These are phyloP conservation scores for Vanilla planifolia DNA, from an alignment of 106 monocot species.

Conservation along the genomic window DNA sequence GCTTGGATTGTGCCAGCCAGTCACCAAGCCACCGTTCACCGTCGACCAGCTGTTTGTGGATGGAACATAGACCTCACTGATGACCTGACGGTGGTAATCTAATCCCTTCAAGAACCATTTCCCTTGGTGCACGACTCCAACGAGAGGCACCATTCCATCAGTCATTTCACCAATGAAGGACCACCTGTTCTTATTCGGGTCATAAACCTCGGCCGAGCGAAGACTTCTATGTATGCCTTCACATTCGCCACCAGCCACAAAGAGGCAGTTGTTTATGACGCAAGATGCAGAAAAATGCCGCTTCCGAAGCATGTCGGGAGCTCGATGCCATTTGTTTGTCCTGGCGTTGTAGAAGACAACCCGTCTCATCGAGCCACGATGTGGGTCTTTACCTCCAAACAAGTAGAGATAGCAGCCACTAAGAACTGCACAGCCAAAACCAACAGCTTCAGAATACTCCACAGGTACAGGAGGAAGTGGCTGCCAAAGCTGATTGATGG, in stretches of 20 bases:
- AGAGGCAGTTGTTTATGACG: constrained; percentile 48
- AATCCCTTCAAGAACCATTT: constrained; percentile 50
- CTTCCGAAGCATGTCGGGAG: constrained; percentile 48
- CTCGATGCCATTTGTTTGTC: constrained; percentile 54
- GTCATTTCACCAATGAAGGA: constrained; percentile 32
- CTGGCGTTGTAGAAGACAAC: constrained; percentile 48
- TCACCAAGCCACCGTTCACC: constrained; percentile 34
- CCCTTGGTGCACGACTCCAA: constrained; percentile 43
- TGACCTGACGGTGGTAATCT: constrained; percentile 36
- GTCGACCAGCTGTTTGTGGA: constrained; percentile 31
- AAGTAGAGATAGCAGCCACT: constrained; percentile 46
- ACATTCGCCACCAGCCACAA: constrained; percentile 54
- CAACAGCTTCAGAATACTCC: constrained; percentile 40
- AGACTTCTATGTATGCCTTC: constrained; percentile 48
- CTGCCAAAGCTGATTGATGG: constrained; percentile 39
- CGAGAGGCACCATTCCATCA: constrained; percentile 47
- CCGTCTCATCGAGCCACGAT: constrained; percentile 40
- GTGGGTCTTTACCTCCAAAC: constrained; percentile 53
- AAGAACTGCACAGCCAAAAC: constrained; percentile 47
- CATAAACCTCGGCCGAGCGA: constrained; percentile 41
- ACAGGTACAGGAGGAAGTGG: constrained; percentile 42
- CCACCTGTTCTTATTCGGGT: constrained; percentile 54
- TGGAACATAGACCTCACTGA: constrained; percentile 36
- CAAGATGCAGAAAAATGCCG: constrained; percentile 50
- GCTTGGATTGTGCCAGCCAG: constrained; percentile 46